A percentile compares a stretch with the other conserved stretches of the same genome.
These are phyloP conservation scores for Tolypocladium tundrense DNA, from an alignment of 2,329 filamentous ascomycete genomes.

Conservation along the genomic window DNA sequence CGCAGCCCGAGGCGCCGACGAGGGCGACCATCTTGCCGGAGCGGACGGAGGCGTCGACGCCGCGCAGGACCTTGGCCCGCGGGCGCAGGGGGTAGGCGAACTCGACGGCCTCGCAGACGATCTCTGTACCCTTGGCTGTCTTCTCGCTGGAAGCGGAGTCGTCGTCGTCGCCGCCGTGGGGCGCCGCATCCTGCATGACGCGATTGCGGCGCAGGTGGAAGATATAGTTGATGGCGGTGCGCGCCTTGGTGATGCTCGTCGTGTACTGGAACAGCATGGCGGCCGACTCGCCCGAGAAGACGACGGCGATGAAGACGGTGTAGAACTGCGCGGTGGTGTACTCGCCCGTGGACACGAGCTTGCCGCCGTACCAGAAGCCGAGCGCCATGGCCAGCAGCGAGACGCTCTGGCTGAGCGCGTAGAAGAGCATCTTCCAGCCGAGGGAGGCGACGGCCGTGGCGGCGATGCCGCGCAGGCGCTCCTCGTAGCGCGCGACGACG, in stretches of 20 bases:
- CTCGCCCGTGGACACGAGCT: conserved; percentile 31
- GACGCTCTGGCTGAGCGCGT: conserved; percentile 28
- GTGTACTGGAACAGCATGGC: conserved; percentile 34
- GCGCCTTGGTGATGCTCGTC: conserved; percentile 41
- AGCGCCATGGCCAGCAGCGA: conserved; percentile 27
- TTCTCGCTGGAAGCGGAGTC: background rate
- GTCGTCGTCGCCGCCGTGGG: conserved; percentile 9
- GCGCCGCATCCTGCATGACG: conserved; percentile 18
- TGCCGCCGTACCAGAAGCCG: conserved; percentile 31
- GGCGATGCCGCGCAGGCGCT: conserved; percentile 19
- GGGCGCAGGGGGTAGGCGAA: conserved; percentile 46
- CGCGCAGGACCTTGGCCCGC: conserved; percentile 22
- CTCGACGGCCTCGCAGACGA: conserved; percentile 40
- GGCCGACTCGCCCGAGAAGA: conserved; percentile 34
- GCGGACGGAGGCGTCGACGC: conserved; percentile 28
- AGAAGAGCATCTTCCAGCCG: conserved; percentile 29
- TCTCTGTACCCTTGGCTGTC: conserved; percentile 16
- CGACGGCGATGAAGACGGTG: conserved; percentile 37
- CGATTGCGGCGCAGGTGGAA: conserved; percentile 25
- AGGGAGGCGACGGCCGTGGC: conserved; percentile 17
- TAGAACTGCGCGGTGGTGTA: conserved; percentile 38
- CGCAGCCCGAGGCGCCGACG: conserved; percentile 47
- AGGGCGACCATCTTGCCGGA: conserved; percentile 42
- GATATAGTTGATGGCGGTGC: conserved; percentile 37
- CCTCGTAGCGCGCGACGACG: conserved; percentile 25